phyloP scores from a whole-genome alignment of 192 early-diverging fungal genomes.

The Ambispora gerdemannii region DNA sequence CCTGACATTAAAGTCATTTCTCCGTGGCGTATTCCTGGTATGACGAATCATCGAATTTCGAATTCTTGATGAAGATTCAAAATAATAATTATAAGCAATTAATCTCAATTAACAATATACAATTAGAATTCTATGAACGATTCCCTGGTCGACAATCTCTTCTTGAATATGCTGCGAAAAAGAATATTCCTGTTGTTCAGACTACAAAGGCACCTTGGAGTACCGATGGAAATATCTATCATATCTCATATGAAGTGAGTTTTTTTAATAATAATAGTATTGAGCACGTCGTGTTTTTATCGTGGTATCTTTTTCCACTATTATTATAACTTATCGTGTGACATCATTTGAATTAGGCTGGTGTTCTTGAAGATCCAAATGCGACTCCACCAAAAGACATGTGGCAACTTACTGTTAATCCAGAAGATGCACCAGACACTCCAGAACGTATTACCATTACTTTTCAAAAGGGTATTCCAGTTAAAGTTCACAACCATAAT shows the following conservation, averaged over 20 bases:
- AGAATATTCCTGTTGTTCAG: slow-evolving; percentile 91
- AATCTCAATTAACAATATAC: background rate
- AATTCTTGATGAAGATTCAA: no score
- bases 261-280: no score
- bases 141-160: slow-evolving; percentile 92
- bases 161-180: slow-evolving; percentile 86
- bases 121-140: slow-evolving; percentile 82
- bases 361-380: slow-evolving; percentile 95
- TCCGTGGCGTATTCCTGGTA: slow-evolving; percentile 91
- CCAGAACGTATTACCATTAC: slow-evolving; percentile 92
- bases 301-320: no score
- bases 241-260: slow-evolving; percentile 90
- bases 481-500: slow-evolving; percentile 80
- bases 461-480: slow-evolving; percentile 86
- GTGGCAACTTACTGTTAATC: slow-evolving; percentile 98
- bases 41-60: background rate
- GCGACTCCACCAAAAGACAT: slow-evolving; percentile 95
- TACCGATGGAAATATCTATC: slow-evolving; percentile 96
- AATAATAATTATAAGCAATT: no score
- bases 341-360: slow-evolving; percentile 41
- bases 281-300: no score
- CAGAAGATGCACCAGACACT: slow-evolving; percentile 94
- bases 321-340: no score
- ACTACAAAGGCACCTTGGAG: slow-evolving; percentile 97
- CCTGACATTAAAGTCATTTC: slow-evolving; percentile 95